Evolutionary conservation across 2,329 filamentous ascomycete genomes (phyloP), one percentile per base, ranked within the genome.

Genomic region (Aspergillus tanneri): DNA sequence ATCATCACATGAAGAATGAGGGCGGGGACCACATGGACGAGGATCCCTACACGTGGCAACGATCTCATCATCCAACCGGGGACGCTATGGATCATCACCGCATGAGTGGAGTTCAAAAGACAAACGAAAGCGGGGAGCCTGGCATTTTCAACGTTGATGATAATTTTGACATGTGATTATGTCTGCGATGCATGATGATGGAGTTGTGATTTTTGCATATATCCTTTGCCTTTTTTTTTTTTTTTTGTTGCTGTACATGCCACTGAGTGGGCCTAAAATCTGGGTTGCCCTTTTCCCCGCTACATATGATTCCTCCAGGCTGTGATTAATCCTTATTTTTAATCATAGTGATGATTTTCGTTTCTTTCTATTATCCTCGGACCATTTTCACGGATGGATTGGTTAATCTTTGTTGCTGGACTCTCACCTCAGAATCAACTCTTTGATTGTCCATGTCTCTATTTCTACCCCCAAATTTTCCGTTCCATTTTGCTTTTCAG

Each of bases 1-100:
- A 97, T 43, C 89, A 71, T 35, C 67, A 72, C 38, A 56, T 72
- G 39, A 67, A 65, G 47, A 57, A 66, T 45, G 63, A 67, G 23
- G 53, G 60, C 14, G 59, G 59, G 11, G 70, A 74, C 24, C 64
- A 63, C 6, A 71, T 74, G 69, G 71, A 74, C 22, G 72, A 75
- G 44, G 71, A 73, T 35, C 55, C 57, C 10, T 61, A 69, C 10
- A 40, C 53, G 7, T 67, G 62, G 63, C 65, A 65, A 43, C 67
- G 62, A 32, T 56, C 61, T 30, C 68, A 69, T 41, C 65, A 61
- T 27, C 52, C 59, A 34, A 34, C 14, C 14, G 61, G 53, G 14
- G 59, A 56, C 46, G 63, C 66, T 41, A 56, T 55, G 14, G 69
- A 72, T 49, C 69, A 72, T 49, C 69, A 72, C 51, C 69, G 68